Conservation (phyloP, 108 stramenopile species). For the Aurantiochytrium sp. region DNA sequence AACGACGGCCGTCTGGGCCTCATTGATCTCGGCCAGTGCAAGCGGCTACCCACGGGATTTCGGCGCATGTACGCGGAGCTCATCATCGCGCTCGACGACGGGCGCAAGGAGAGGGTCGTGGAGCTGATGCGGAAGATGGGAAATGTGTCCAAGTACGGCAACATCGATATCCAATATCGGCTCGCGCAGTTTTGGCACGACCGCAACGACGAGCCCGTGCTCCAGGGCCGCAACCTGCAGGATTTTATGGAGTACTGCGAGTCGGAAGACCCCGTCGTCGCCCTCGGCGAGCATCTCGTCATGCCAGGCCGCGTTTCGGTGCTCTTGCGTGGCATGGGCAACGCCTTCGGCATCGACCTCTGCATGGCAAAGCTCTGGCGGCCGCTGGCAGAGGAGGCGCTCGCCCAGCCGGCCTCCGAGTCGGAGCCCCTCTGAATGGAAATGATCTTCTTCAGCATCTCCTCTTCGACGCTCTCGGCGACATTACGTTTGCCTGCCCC, state of each 20-base stretch:
- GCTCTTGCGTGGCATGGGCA: not conserved
- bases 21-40: constrained; percentile 28
- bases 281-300: not conserved
- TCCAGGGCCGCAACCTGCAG: not conserved
- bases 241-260: not conserved
- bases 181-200: constrained; percentile 9
- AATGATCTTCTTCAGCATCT: too few relatives aligned
- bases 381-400: not conserved
- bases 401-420: not conserved
- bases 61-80: not conserved
- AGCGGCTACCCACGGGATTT: not conserved
- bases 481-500: too few relatives aligned
- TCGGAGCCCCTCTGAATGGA: too few relatives aligned
- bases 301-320: constrained; percentile 12
- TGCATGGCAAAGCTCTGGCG: not conserved
- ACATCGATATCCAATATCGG: not conserved
- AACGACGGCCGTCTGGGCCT: constrained; percentile 16
- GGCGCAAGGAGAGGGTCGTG: not conserved
- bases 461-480: too few relatives aligned
- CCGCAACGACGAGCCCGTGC: not conserved
- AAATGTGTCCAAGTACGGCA: not conserved
- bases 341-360: not conserved
- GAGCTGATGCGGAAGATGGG: not conserved
- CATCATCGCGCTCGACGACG: not conserved
- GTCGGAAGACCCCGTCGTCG: not conserved